Conservation (phyloP, 2,329 filamentous ascomycete genomes). For the Trichoderma harzianum region DNA sequence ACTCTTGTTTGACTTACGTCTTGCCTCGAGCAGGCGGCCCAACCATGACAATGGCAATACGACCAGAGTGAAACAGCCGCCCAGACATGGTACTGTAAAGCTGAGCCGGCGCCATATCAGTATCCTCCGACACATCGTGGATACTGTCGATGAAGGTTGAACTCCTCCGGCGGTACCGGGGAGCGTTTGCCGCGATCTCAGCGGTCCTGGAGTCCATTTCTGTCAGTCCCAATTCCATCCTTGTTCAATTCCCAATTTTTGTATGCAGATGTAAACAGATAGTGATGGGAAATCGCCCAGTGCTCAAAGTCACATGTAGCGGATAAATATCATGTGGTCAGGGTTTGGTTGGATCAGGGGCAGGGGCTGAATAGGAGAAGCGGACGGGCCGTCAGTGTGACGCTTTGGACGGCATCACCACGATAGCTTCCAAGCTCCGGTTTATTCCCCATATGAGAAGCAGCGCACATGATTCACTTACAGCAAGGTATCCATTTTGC, state of each 20-base stretch:
- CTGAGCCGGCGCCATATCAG: constrained; percentile 86
- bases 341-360: not conserved
- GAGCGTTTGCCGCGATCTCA: constrained; percentile 86
- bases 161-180: constrained; percentile 84
- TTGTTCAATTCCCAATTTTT: not conserved
- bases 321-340: not conserved
- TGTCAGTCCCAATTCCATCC: not conserved
- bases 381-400: not conserved
- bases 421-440: no score
- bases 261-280: not conserved
- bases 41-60: constrained; percentile 96
- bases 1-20: constrained; percentile 58
- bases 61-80: constrained; percentile 91
- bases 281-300: not conserved
- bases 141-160: constrained; percentile 97
- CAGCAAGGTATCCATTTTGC: constrained; percentile 32
- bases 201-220: constrained; percentile 61
- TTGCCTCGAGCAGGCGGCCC: constrained; percentile 93
- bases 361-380: not conserved
- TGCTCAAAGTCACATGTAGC: not conserved
- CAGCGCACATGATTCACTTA: constrained; percentile 22
- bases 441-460: not conserved
- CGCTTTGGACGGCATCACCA: not conserved
- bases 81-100: constrained; percentile 98
- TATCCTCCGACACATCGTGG: constrained; percentile 82